These are phyloP conservation scores for Populus alba DNA, from an alignment of 345 rosid species.

Conservation along the genomic window DNA sequence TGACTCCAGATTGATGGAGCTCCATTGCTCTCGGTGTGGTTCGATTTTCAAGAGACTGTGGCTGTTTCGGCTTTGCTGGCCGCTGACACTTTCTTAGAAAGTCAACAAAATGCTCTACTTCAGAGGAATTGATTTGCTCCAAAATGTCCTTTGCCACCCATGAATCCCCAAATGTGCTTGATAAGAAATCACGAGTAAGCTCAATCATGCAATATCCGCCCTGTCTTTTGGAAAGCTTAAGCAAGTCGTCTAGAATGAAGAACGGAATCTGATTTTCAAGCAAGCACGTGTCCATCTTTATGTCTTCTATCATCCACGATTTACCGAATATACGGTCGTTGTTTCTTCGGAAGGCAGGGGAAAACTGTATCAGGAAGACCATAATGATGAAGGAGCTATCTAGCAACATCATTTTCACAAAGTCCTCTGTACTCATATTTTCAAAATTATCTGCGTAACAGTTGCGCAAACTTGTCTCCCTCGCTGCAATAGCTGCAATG, in stretches of 20 bases:
- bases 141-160: background rate
- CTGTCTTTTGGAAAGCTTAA: background rate
- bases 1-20: conserved; percentile 17
- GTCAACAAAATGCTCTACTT: background rate
- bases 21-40: background rate
- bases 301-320: background rate
- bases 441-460: background rate
- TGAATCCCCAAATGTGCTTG: rapidly evolving
- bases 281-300: background rate
- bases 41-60: background rate
- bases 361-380: background rate
- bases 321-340: background rate
- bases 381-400: conserved; percentile 14
- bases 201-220: background rate
- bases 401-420: conserved; percentile 6
- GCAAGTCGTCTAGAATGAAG: conserved; percentile 22
- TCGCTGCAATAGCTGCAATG: background rate
- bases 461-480: background rate
- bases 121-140: background rate
- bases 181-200: background rate
- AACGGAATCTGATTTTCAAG: conserved; percentile 35
- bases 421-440: background rate
- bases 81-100: conserved; percentile 4
- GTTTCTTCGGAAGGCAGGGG: no score
- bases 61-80: background rate